Evolutionary conservation across 177 flowering plant genomes (phyloP), one percentile per base, ranked within the genome.

Genomic region (Telopea speciosissima): DNA sequence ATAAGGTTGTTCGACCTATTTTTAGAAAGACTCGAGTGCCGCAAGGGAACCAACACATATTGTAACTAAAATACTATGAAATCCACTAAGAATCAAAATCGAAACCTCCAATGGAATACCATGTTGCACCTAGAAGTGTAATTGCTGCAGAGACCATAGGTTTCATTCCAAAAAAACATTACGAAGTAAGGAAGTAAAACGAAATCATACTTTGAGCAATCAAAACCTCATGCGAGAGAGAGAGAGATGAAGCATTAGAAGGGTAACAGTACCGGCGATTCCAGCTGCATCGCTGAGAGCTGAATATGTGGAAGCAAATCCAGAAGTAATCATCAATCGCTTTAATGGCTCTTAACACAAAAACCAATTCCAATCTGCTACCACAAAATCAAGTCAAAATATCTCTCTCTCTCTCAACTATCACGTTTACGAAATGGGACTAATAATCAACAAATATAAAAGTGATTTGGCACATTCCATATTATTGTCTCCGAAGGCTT

Each of bases 231-330:
- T 66, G n/a, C 31, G 28, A 14, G 58, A 75, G 22, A 6, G 3
- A 8, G 14, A 17, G 25, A 52, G 9, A 54, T 17, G 17, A 60
- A 40, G 28, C 19, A 62, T 23, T 68, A 52, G 44, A 25, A 24
- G 14, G 24, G 28, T 7, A 24, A 74, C 70, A 26, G 36, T 81
- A 92, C 98, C 98, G 9, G 90, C 88, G 74, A 91, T 49, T 80
- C 98, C 98, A 77, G 90, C 95, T 73, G 86, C 95, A 83, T 86
- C 83, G 76, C 83, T 85, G 75, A 68, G 74, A 64, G 79, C 5
- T 28, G 81, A 66, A 61, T 77, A 70, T 42, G 67, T 28, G 26
- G 78, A 56, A 36, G 24, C 17, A 13, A 67, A 31, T 22, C 40
- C 72, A 22, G 69, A 73, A 63, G 74, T 69, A 85, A 74, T 63